phyloP scores from a whole-genome alignment of 2,329 filamentous ascomycete species.

The Apiospora phragmitis region DNA sequence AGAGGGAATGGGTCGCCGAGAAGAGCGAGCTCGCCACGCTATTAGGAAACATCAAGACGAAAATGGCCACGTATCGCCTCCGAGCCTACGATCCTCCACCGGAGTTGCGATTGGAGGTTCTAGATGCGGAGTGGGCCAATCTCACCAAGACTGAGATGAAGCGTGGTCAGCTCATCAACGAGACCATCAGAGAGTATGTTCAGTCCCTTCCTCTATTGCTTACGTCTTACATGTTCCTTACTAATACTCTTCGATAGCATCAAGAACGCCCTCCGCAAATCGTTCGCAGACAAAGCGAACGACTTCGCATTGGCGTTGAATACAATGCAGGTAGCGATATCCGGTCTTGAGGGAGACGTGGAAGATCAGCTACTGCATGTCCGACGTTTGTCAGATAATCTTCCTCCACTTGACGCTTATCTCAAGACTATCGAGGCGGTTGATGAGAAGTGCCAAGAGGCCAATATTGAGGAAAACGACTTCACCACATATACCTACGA shows the following conservation, averaged over 20 bases:
- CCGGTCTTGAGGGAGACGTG: slow-evolving; percentile 93
- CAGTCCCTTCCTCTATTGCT: background rate
- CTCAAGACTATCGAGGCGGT: slow-evolving; percentile 83
- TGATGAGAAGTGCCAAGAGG: slow-evolving; percentile 87
- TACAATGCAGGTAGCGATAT: slow-evolving; percentile 91
- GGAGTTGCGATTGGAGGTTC: slow-evolving; percentile 77
- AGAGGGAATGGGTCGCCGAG: slow-evolving; percentile 95
- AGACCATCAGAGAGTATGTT: slow-evolving; percentile 88
- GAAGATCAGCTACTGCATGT: slow-evolving; percentile 93
- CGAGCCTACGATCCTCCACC: slow-evolving; percentile 87
- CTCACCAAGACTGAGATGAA: slow-evolving; percentile 83
- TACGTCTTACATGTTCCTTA: background rate
- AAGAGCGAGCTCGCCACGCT: slow-evolving; percentile 93
- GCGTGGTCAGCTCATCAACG: slow-evolving; percentile 92
- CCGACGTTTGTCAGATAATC: slow-evolving; percentile 77
- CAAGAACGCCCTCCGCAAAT: slow-evolving; percentile 89
- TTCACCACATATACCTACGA: slow-evolving; percentile 99
- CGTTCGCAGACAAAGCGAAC: slow-evolving; percentile 97
- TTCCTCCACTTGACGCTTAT: slow-evolving; percentile 88
- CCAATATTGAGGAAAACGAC: slow-evolving; percentile 99
- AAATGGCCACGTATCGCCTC: slow-evolving; percentile 90
- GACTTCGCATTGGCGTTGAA: slow-evolving; percentile 95
- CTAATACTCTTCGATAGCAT: slow-evolving; percentile 56
- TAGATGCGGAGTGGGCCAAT: slow-evolving; percentile 79
- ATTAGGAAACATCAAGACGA: slow-evolving; percentile 98